A percentile compares a stretch with the other conserved stretches of the same genome.
Conservation (phyloP, 1,284 basidiomycete species). For the Cutaneotrichosporon spelunceum region DNA sequence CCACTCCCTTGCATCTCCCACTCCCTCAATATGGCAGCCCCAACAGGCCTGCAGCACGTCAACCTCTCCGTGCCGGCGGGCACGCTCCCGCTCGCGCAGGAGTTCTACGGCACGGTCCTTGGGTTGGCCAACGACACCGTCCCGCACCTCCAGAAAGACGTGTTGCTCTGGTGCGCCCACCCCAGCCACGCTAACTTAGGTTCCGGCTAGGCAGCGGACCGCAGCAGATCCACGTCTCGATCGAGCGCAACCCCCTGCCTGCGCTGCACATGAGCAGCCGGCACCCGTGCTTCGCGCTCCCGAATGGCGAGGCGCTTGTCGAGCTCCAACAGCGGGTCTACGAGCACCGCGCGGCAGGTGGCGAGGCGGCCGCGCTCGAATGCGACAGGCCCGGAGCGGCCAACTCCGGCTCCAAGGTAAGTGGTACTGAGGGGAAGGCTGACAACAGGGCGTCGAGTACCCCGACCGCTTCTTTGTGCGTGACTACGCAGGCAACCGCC, state of each 20-base stretch:
- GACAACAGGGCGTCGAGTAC: slow-evolving; percentile 43
- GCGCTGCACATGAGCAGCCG: slow-evolving; percentile 28
- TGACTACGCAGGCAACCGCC: slow-evolving; percentile 47
- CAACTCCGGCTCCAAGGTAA: slow-evolving; percentile 42
- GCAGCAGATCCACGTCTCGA: slow-evolving; percentile 45
- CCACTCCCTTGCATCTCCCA: background rate
- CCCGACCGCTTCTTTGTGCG: slow-evolving; percentile 47
- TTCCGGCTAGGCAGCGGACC: slow-evolving; percentile 41
- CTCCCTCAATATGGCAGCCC: slow-evolving; percentile 11
- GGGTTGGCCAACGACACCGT: slow-evolving; percentile 43
- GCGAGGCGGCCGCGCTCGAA: slow-evolving; percentile 28
- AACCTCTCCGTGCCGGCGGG: slow-evolving; percentile 45
- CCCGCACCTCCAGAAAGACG: slow-evolving; percentile 36
- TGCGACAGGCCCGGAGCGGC: slow-evolving; percentile 44
- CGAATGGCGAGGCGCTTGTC: slow-evolving; percentile 31
- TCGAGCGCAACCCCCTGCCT: slow-evolving; percentile 18
- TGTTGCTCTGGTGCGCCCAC: slow-evolving; percentile 36
- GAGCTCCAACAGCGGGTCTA: slow-evolving; percentile 43
- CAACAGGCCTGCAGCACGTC: slow-evolving; percentile 44
- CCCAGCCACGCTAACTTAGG: slow-evolving; percentile 20
- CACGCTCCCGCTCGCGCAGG: slow-evolving; percentile 40
- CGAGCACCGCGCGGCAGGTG: slow-evolving; percentile 28
- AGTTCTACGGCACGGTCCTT: slow-evolving; percentile 46
- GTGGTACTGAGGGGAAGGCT: background rate
- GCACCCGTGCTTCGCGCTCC: slow-evolving; percentile 46